A percentile compares a stretch with the other conserved stretches of the same genome.
These are phyloP conservation scores for Apiospora hydei DNA, from an alignment of 2,329 filamentous ascomycete genomes.

Conservation along the genomic window DNA sequence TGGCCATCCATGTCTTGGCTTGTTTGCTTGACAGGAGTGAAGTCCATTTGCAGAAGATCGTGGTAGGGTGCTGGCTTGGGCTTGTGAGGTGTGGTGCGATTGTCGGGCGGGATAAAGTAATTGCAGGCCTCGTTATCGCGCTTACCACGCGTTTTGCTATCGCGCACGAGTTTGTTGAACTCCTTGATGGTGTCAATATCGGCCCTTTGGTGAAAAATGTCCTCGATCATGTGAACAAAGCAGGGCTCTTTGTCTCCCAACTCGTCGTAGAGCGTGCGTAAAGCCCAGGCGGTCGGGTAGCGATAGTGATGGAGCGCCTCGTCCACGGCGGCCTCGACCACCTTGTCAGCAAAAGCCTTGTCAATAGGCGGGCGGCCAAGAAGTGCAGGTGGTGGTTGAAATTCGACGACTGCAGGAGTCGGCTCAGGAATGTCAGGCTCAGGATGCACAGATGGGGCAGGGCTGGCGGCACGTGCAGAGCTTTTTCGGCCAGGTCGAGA, in stretches of 20 bases:
- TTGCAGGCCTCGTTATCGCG: constrained; percentile 58
- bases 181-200: constrained; percentile 57
- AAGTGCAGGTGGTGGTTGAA: constrained; percentile 10
- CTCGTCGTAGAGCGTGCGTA: constrained; percentile 67
- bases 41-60: constrained; percentile 52
- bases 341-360: constrained; percentile 56
- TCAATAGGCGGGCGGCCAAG: constrained; percentile 39
- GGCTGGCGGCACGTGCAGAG: constrained; percentile 31
- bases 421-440: neutral
- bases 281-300: constrained; percentile 68
- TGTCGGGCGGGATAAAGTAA: constrained; percentile 60
- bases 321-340: constrained; percentile 65
- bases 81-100: constrained; percentile 50
- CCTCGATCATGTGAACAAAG: constrained; percentile 65
- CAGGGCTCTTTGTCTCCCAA: constrained; percentile 54
- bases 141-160: constrained; percentile 65
- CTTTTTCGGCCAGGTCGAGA: constrained; percentile 26
- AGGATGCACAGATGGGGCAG: constrained; percentile 21
- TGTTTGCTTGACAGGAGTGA: constrained; percentile 37
- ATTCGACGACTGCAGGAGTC: neutral
- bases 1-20: constrained; percentile 36
- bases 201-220: constrained; percentile 65
- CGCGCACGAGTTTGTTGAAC: constrained; percentile 58
- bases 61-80: constrained; percentile 59
- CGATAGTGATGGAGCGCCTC: constrained; percentile 63